phyloP scores from a whole-genome alignment of 805 yeast genomes.

The Kuraishia ogatae region DNA sequence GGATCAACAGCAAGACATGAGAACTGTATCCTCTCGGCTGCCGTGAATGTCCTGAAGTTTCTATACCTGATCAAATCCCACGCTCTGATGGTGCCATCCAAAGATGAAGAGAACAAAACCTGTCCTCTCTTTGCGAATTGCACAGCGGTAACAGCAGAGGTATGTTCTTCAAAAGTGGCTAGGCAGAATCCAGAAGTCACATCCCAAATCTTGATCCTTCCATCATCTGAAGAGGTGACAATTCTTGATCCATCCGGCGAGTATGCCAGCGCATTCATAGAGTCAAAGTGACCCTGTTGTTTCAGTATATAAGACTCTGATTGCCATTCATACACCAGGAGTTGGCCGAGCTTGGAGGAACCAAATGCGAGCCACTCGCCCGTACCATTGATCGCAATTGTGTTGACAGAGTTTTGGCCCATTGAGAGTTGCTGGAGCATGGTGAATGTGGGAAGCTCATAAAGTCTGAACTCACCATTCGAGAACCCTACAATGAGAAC shows the following conservation, averaged over 20 bases:
- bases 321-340: constrained; percentile 97
- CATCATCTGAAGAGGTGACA: constrained; percentile 94
- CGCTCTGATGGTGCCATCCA: constrained; percentile 96
- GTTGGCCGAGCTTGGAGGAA: constrained; percentile 82
- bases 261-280: constrained; percentile 74
- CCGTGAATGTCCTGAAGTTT: constrained; percentile 91
- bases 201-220: constrained; percentile 96
- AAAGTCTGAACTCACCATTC: constrained; percentile 84
- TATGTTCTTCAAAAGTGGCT: constrained; percentile 86
- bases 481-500: constrained; percentile 82
- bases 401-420: constrained; percentile 85
- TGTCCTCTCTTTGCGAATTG: constrained; percentile 85
- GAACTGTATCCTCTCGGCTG: constrained; percentile 82
- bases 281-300: constrained; percentile 96
- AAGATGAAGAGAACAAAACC: constrained; percentile 82
- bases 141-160: constrained; percentile 80
- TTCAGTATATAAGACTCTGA: constrained; percentile 90
- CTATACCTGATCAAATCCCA: constrained; percentile 93
- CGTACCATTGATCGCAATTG: constrained; percentile 66
- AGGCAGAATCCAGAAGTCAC: constrained; percentile 85
- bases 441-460: constrained; percentile 76
- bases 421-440: constrained; percentile 80
- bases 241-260: constrained; percentile 92
- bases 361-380: constrained; percentile 99
- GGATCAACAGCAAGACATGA: constrained; percentile 91